These are phyloP conservation scores for Pythium sukuiense DNA, from an alignment of 352 stramenopile genomes.

Conservation along the genomic window DNA sequence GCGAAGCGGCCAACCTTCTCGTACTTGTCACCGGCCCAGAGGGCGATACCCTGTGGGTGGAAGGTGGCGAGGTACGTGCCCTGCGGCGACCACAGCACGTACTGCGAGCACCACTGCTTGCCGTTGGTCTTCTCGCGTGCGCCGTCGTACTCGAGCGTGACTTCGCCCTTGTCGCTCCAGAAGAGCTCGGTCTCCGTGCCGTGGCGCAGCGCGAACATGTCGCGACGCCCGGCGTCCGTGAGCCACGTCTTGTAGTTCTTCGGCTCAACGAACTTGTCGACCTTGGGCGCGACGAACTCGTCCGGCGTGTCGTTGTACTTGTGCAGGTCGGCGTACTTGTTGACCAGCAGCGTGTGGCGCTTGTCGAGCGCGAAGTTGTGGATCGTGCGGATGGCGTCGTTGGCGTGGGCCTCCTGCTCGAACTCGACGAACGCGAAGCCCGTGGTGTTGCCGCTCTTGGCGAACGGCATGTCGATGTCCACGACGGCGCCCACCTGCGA, in stretches of 20 bases:
- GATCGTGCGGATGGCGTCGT: constrained; percentile 80
- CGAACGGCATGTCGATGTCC: constrained; percentile 82
- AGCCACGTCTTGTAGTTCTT: constrained; percentile 95
- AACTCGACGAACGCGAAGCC: constrained; percentile 87
- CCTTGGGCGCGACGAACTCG: constrained; percentile 79
- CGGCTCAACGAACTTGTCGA: constrained; percentile 88
- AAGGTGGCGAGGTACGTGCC: constrained; percentile 98
- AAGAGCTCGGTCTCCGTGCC: constrained; percentile 96
- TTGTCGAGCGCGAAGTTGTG: constrained; percentile 95
- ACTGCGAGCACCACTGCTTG: constrained; percentile 98
- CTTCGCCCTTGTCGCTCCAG: constrained; percentile 93
- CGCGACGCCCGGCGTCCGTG: constrained; percentile 87
- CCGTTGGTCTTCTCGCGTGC: constrained; percentile 94
- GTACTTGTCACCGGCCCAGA: constrained; percentile 97
- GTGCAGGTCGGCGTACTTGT: constrained; percentile 89
- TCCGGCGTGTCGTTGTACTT: constrained; percentile 71
- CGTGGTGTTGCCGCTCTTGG: constrained; percentile 51
- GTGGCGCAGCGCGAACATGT: constrained; percentile 95
- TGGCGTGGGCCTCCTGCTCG: constrained; percentile 68
- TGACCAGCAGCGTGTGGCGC: constrained; percentile 94
- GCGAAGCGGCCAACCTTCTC: constrained; percentile 97
- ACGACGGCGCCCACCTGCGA: constrained; percentile 74
- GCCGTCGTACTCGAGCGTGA: constrained; percentile 94
- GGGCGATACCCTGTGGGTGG: constrained; percentile 94
- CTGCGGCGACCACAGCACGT: constrained; percentile 96